Evolutionary conservation across 2,329 filamentous ascomycete genomes (phyloP), one percentile per base, ranked within the genome.

Genomic region (Fusarium floridanum): DNA sequence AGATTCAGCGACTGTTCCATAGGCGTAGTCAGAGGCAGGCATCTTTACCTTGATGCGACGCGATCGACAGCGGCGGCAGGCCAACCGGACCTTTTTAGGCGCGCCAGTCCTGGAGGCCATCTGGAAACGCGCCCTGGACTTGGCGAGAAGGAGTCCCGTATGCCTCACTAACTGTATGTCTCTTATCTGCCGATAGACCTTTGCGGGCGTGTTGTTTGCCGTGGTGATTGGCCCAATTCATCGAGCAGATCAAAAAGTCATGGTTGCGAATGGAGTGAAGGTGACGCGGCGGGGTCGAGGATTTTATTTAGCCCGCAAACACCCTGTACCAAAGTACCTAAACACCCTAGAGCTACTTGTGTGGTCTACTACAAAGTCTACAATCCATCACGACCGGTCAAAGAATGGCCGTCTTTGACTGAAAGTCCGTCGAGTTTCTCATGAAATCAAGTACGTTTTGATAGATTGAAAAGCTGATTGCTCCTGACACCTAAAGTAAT

Each of bases 71-170:
- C 83, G 78, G 22, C 78, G 79, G 67, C 83, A 84, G 6, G 83
- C 83, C 32, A 83, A 72, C 5, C 82, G 82, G 50, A 84, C 82
- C 55, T 84, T 84, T 61, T 82, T 82, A 1, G 79, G 73, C 14
- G 74, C 63, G 9, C 66, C 68, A 7, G n/a, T 39, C 22, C 61
- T 63, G 5, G 59, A 61, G 11, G 70, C 36, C 64, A 73, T 74
- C 37, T 50, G 14, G 32, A 4, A 29, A 32, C n/a, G 50, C 50
- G 12, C 17, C 17, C 6, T 8, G 6, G n/a, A 5, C 27, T 14
- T 12, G 6, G 14, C 4, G n/a, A 55, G 22, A 55, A 55, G 50
- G 50, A 20, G 27, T 32, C 9, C 50, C 12, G 24, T 22, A n/a
- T 1, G 27, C n/a, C 16, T 55, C 29, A 5, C 24, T 32, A 1